Conservation (phyloP, 2,329 filamentous ascomycete species). For the Nigrospora osmanthi region DNA sequence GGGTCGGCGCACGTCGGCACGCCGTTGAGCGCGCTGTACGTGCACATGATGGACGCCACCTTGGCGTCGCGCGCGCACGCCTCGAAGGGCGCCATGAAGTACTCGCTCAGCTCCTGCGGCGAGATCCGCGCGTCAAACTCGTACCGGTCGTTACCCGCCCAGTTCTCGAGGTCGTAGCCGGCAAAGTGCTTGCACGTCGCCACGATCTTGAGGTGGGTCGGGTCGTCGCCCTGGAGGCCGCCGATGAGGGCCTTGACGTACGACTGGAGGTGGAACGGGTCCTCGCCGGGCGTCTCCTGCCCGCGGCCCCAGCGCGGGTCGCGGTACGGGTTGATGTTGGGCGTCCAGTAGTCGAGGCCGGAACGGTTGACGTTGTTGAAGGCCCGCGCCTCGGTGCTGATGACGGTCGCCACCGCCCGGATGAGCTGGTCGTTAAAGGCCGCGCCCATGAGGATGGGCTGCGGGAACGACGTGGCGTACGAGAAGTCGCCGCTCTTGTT, state of each 20-base stretch:
- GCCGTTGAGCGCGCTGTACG: conserved; percentile 58
- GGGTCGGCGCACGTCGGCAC: conserved; percentile 54
- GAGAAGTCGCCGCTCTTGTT: conserved; percentile 13
- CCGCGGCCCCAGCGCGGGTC: conserved; percentile 16
- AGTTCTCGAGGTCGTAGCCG: conserved; percentile 47
- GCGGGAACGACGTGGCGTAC: conserved; percentile 22
- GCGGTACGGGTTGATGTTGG: conserved; percentile 16
- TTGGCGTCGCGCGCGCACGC: conserved; percentile 49
- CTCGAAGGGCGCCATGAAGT: conserved; percentile 59
- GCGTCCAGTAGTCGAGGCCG: conserved; percentile 16
- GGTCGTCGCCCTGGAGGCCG: conserved; percentile 36
- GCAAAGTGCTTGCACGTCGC: conserved; percentile 54
- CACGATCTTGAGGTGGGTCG: conserved; percentile 28
- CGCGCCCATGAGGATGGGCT: conserved; percentile 19
- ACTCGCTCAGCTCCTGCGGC: conserved; percentile 57
- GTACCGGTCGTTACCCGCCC: conserved; percentile 32
- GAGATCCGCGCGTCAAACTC: conserved; percentile 48
- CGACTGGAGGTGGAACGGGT: conserved; percentile 31
- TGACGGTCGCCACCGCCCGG: conserved; percentile 15
- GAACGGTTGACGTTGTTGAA: conserved; percentile 20
- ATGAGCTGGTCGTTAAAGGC: conserved; percentile 22
- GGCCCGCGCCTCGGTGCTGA: conserved; percentile 21
- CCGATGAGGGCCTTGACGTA: conserved; percentile 45
- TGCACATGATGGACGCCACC: conserved; percentile 52
- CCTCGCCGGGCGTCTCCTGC: conserved; percentile 18